A percentile compares a stretch with the other conserved stretches of the same genome.
phyloP scores from a whole-genome alignment of 805 yeast species.

The Debaryomyces castellii region DNA sequence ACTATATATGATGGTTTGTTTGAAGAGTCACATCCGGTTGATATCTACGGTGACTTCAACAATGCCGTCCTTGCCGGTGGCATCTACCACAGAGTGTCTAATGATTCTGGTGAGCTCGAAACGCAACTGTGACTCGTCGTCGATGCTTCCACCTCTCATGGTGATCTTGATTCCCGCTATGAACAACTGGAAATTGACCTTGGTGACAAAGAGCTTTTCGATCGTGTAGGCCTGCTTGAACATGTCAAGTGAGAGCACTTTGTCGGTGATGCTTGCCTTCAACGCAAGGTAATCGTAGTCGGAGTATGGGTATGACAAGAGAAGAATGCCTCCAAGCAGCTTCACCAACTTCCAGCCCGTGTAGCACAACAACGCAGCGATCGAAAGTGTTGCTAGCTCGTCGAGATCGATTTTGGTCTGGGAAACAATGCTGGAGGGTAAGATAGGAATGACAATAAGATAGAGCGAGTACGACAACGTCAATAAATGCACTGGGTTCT shows the following conservation, averaged over 20 bases:
- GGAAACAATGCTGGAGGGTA: slow-evolving; percentile 29
- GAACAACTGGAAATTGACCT: slow-evolving; percentile 60
- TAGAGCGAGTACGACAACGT: slow-evolving; percentile 44
- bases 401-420: slow-evolving; percentile 36
- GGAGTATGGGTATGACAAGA: slow-evolving; percentile 52
- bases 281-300: slow-evolving; percentile 37
- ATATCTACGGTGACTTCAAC: slow-evolving; percentile 40
- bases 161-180: slow-evolving; percentile 54
- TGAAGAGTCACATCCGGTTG: slow-evolving; percentile 13
- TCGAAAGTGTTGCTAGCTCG: slow-evolving; percentile 45
- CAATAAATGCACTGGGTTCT: slow-evolving; percentile 46
- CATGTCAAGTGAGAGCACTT: slow-evolving; percentile 47
- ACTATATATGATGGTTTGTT: background rate
- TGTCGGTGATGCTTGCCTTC: slow-evolving; percentile 40
- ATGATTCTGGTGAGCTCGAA: slow-evolving; percentile 48
- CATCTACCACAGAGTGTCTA: slow-evolving; percentile 27
- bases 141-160: slow-evolving; percentile 71
- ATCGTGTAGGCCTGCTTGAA: slow-evolving; percentile 53
- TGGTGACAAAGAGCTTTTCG: slow-evolving; percentile 52
- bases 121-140: slow-evolving; percentile 61
- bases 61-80: slow-evolving; percentile 14
- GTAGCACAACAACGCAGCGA: slow-evolving; percentile 44
- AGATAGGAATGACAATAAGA: slow-evolving; percentile 39
- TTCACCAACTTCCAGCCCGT: slow-evolving; percentile 55
- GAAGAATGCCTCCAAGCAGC: slow-evolving; percentile 50